Evolutionary conservation across 2,329 filamentous ascomycete species (phyloP).

Genomic region (Penicillium sp.): DNA sequence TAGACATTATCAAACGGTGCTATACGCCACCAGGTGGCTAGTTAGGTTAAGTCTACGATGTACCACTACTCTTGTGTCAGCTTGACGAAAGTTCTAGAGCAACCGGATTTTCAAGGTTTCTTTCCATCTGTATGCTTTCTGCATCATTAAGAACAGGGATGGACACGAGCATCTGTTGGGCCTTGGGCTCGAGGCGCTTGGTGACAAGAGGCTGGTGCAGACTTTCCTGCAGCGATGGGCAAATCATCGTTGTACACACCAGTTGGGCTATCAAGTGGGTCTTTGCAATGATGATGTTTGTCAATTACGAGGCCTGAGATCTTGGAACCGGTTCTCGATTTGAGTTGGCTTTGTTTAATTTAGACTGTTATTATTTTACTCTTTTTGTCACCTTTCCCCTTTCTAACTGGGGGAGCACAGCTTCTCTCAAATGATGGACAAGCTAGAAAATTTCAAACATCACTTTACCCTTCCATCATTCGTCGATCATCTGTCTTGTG

Average conservation of each 20-base stretch:
- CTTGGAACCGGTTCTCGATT: neutral
- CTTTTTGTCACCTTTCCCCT: too few species aligned
- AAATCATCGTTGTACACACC: conserved; percentile 30
- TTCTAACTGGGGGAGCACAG: too few species aligned
- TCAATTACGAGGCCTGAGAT: conserved; percentile 20
- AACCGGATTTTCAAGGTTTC: neutral
- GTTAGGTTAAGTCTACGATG: neutral
- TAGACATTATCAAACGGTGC: conserved; percentile 2
- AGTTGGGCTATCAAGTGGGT: conserved; percentile 22
- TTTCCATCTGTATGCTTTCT: neutral
- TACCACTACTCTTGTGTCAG: neutral
- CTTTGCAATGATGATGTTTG: conserved; percentile 20
- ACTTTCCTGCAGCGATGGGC: conserved; percentile 18
- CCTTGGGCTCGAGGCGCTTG: conserved; percentile 12
- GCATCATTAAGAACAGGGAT: neutral
- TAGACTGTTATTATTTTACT: too few species aligned
- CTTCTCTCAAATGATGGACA: neutral
- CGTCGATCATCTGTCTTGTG: conserved; percentile 24
- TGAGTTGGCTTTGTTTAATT: neutral
- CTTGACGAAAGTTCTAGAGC: neutral
- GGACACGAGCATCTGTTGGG: conserved; percentile 3
- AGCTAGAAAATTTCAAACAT: conserved; percentile 14
- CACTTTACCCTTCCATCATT: conserved; percentile 12
- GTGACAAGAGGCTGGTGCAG: conserved; percentile 18
- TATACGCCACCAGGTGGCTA: neutral